Base-by-base conservation (phyloP, 2,329 filamentous ascomycete genomes). In the Xylariomycetidae sp. region DNA sequence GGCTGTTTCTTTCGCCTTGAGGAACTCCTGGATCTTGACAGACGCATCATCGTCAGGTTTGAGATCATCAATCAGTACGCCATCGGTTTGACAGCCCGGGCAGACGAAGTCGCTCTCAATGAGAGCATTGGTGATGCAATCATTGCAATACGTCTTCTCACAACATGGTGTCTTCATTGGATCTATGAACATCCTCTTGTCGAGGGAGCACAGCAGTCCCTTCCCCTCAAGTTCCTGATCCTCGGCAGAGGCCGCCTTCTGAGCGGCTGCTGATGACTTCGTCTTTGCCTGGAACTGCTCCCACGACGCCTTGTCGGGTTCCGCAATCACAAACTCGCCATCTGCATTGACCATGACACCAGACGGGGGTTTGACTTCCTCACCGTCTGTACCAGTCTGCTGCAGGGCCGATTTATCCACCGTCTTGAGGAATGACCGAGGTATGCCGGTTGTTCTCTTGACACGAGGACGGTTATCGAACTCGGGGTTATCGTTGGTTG, bases 111-210 rank as follows among this genome's bases (percentile, higher is more conserved):
- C 92, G 77, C 85, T 92, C 72, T 97, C 89, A 67, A 96, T 90
- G 65, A 98, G 82, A 66, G 89, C 87, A 77, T 95, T 95, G 62
- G 92, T 94, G 67, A 98, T 96, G 83, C 92, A 98, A 62, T 96
- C 88, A 78, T 92, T 92, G 76, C 92, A 98, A 74, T 94, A 98
- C 59, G 89, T 96, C 77, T 85, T 94, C 69, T 85, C 79, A 74
- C 92, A 98, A 77, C 92, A 98, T 49, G 92, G 90, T 58, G 92
- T 97, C 78, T 95, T 94, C 75, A 94, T 92, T 76, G 92, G 90
- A 63, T 96, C 88, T 80, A 94, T 82, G 69, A 97, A 96, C 77
- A 95, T 83, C 65, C 87, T 89, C 68, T 94, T 94, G 80, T 97
- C 92, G 73, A 97, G 85, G 47, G 88, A 77, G 72, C 92, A 98